These are phyloP conservation scores for Boletus bicolor DNA, from an alignment of 768 basidiomycete genomes.

Conservation along the genomic window DNA sequence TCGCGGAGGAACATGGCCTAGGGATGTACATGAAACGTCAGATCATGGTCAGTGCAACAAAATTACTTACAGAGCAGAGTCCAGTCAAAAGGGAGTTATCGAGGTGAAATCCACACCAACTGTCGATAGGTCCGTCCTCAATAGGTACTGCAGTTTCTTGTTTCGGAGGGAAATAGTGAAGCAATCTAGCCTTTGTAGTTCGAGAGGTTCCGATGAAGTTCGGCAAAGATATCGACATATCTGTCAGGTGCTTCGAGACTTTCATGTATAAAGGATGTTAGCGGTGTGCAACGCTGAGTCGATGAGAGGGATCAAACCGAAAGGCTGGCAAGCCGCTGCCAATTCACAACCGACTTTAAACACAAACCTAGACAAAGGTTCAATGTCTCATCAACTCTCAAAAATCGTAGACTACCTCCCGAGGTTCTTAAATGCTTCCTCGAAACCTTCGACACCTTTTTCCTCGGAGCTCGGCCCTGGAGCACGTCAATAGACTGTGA, in stretches of 20 bases:
- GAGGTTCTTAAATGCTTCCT: constrained; percentile 83
- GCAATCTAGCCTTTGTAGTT: constrained; percentile 85
- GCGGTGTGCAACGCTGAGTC: not conserved
- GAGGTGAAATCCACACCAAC: constrained; percentile 93
- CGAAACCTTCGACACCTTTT: constrained; percentile 67
- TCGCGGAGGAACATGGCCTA: constrained; percentile 83
- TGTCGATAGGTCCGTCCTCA: constrained; percentile 71
- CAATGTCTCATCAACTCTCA: not conserved
- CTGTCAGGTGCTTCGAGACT: constrained; percentile 67
- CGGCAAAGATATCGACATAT: constrained; percentile 63
- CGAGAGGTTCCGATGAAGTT: constrained; percentile 71
- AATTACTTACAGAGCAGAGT: constrained; percentile 69
- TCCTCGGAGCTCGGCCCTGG: constrained; percentile 66
- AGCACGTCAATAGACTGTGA: not conserved
- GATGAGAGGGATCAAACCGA: constrained; percentile 50
- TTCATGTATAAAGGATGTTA: not conserved
- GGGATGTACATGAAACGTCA: constrained; percentile 6
- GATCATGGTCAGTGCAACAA: not conserved
- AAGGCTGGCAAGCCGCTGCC: constrained; percentile 86
- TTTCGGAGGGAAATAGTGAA: constrained; percentile 91
- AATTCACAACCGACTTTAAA: constrained; percentile 80
- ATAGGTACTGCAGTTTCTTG: constrained; percentile 34
- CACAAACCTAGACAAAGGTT: constrained; percentile 52
- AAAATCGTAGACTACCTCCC: constrained; percentile 47
- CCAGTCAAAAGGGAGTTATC: constrained; percentile 92